phyloP scores from a whole-genome alignment of 768 basidiomycete species.

The Lactarius trivialis region DNA sequence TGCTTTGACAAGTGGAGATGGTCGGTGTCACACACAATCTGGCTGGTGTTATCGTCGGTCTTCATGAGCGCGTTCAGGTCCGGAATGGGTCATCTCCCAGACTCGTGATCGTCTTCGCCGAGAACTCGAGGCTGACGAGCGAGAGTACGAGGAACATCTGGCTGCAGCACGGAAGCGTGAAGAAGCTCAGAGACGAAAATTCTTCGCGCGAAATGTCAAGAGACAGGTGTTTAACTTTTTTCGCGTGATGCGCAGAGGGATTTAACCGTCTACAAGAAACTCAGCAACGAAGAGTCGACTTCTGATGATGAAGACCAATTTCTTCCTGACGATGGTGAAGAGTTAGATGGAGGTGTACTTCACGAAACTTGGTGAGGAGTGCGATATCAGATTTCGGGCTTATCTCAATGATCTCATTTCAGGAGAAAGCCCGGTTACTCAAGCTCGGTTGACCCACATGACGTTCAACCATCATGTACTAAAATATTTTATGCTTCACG shows the following conservation, averaged over 20 bases:
- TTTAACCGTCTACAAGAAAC: not conserved
- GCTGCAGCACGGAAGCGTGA: slow-evolving; percentile 58
- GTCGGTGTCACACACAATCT: slow-evolving; percentile 26
- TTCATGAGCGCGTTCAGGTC: slow-evolving; percentile 34
- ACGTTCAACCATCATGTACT: slow-evolving; percentile 56
- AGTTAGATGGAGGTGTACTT: not conserved
- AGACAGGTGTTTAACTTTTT: slow-evolving; percentile 39
- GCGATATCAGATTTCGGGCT: not conserved
- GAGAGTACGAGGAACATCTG: slow-evolving; percentile 56
- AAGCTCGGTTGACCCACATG: slow-evolving; percentile 24
- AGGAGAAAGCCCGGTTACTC: slow-evolving; percentile 3
- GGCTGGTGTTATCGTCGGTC: not conserved
- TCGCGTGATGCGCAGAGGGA: not conserved
- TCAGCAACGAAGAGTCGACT: slow-evolving; percentile 19
- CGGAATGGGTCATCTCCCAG: slow-evolving; percentile 73
- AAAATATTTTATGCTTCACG: slow-evolving; percentile 93
- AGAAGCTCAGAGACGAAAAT: slow-evolving; percentile 44
- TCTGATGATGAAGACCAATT: slow-evolving; percentile 7
- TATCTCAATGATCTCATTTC: not conserved
- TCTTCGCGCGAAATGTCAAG: slow-evolving; percentile 54
- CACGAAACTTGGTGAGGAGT: not conserved
- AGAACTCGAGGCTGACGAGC: slow-evolving; percentile 62
- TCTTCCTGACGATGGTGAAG: slow-evolving; percentile 17
- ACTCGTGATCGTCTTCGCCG: slow-evolving; percentile 56
- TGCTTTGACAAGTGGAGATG: slow-evolving; percentile 28